Base-by-base conservation (phyloP, 1,139 yeast genomes). In the Kodamaea alishanica region DNA sequence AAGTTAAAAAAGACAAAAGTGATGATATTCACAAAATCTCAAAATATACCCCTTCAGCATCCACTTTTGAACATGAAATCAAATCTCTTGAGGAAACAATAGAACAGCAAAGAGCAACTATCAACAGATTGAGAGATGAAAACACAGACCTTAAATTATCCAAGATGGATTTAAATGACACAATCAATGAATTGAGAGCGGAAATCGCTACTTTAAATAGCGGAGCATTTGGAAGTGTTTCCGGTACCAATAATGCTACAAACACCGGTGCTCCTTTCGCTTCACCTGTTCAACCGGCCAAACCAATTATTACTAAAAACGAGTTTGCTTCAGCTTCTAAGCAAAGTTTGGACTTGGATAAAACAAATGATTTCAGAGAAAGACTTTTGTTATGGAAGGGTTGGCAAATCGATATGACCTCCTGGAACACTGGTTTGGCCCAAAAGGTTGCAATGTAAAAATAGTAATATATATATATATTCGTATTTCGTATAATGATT, bases 381-480 rank as follows among this genome's bases (percentile, higher is more conserved):
- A 56, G 59, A 34, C 50, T 71, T 20, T 51, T 69, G 60, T 75
- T 79, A 46, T 89, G 95, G 95, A 79, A 80, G 50, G 81, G 80
- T 30, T 89, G 94, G 92, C 88, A 84, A 54, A 77, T 87, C 4
- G 95, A 89, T 54, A 85, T 89, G 95, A 73, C 87, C 20, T 55
- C 61, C 23, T 89, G 97, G 97, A 73, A 83, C 31, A 48, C 55
- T 4, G 55, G 51, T 12, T 24, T 40, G 26, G 49, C 60, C 2
- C 61, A 61, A 33, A 61, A 58, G 45, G 57, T 65, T 2, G 55
- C 60, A 8, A 36, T 63, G 30, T 63, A 44, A 46, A 28, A 10
- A 27, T 27, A 33, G 9, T 27, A 12, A 6, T 26, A 24, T 11
- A 11, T 20, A 30, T 30, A 3, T 9, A 8, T 10, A 12, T 30